Conservation (phyloP, 2,329 filamentous ascomycete species). For the Monascus ruber region DNA sequence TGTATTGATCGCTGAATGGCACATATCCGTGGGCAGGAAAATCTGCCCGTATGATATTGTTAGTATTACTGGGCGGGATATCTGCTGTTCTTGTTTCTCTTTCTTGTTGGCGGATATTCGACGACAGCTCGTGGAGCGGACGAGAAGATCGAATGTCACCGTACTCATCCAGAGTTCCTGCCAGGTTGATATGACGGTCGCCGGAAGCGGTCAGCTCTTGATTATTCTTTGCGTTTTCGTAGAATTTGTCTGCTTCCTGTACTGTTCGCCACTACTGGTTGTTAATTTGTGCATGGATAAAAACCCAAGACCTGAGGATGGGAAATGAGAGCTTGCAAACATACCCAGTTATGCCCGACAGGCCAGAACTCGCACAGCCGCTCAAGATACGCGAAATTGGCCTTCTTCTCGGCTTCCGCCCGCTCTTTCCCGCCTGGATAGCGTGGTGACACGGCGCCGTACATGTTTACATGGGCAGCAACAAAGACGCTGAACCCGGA, state of each 20-base stretch:
- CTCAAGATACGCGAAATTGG: constrained; percentile 23
- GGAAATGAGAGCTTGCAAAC: background rate
- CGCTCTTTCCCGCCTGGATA: constrained; percentile 21
- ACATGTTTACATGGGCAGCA: constrained; percentile 28
- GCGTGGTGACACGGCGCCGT: constrained; percentile 22
- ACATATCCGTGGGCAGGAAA: too few species aligned
- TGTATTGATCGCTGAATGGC: constrained; percentile 11
- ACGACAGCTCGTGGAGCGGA: constrained; percentile 11
- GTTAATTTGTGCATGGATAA: background rate
- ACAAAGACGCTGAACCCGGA: constrained; percentile 28
- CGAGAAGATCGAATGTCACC: constrained; percentile 22
- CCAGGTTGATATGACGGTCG: constrained; percentile 16
- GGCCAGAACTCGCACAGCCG: constrained; percentile 22
- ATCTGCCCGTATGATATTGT: background rate
- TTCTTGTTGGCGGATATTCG: constrained; percentile 5
- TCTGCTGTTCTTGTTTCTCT: background rate
- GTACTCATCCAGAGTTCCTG: constrained; percentile 25
- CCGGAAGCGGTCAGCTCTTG: constrained; percentile 9
- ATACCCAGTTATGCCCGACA: constrained; percentile 24
- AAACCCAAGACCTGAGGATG: too few species aligned
- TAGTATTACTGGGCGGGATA: constrained; percentile 1
- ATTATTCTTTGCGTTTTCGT: constrained; percentile 19
- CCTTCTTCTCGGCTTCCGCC: constrained; percentile 20
- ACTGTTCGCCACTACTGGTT: constrained; percentile 21
- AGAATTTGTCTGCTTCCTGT: constrained; percentile 25